Percentiles rank a stretch among this genome's conserved stretches.
phyloP scores from a whole-genome alignment of 2,329 filamentous ascomycete species.

The Orbilia brochopaga region DNA sequence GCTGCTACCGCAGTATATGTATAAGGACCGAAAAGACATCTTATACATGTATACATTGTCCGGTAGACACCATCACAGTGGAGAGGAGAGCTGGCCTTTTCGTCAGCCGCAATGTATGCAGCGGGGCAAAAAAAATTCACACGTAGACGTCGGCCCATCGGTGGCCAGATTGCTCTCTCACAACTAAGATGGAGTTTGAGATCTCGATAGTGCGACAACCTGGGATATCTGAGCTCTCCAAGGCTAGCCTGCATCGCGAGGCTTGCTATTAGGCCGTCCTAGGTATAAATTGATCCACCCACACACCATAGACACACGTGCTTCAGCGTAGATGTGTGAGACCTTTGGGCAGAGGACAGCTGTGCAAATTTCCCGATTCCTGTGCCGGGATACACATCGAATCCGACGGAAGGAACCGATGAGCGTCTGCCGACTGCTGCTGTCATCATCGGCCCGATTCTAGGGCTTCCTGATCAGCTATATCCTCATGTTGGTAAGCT shows the following conservation, averaged over 20 bases:
- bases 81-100: slow-evolving; percentile 14
- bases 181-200: slow-evolving; percentile 13
- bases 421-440: not conserved
- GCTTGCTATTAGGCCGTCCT: slow-evolving; percentile 26
- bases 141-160: slow-evolving; percentile 9
- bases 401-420: not conserved
- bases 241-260: slow-evolving; percentile 21
- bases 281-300: slow-evolving; percentile 30
- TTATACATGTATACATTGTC: slow-evolving; percentile 29
- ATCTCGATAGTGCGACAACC: slow-evolving; percentile 12
- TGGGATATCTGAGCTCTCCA: slow-evolving; percentile 15
- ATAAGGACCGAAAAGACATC: not conserved
- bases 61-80: slow-evolving; percentile 11
- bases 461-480: not conserved
- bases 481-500: no score
- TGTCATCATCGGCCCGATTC: not conserved
- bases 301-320: slow-evolving; percentile 14
- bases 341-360: slow-evolving; percentile 1
- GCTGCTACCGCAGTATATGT: not conserved
- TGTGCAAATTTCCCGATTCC: not conserved
- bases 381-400: not conserved
- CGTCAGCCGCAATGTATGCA: slow-evolving; percentile 33
- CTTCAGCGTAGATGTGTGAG: not conserved
- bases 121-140: slow-evolving; percentile 23
- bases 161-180: slow-evolving; percentile 36